Evolutionary conservation across 352 stramenopile species (phyloP), one percentile per base, ranked within the genome.

Genomic region (Globisporangium alternatum): DNA sequence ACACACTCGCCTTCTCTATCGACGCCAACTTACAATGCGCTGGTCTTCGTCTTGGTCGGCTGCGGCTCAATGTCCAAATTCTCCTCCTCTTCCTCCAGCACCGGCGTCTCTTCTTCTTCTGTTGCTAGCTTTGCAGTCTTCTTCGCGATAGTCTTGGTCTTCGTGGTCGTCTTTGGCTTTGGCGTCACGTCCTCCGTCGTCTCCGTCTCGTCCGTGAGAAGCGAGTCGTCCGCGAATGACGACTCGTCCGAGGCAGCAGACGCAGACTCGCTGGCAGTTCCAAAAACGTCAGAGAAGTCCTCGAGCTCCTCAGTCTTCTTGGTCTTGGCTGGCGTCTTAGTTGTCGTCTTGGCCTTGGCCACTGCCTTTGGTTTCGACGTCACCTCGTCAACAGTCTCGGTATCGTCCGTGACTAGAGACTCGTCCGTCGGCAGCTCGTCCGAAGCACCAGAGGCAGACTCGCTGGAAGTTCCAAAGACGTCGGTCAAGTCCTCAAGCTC

Each of bases 1-100:
- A 45, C 39, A 45, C 39, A n/a, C 39, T 8, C 2, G 39, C 13
- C 5, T n/a, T 6, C 6, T 3, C 39, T 45, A n/a, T 21, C 13
- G 39, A 45, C 13, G 6, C 39, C 17, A n/a, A 10, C 39, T 45
- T 44, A 57, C 51, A 44, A 44, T 31, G 28, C 30, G 51, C 30
- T 54, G 22, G 48, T 12, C 48, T 57, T n/a, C n/a, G n/a, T 57
- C 30, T 25, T 41, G 30, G 30, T 12, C 51, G 51, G 51, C 51
- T 43, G 19, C n/a, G 51, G 30, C 30, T 57, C 51, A 17, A 57
- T 57, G 2, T 57, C 51, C 7, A 57, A 31, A 8, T 57, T 30
- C 30, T 57, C 51, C 2, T 57, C 51, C 17, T 51, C 44, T 0
- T 44, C 28, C 28, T 56, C 51, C 7, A 56, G 51, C 28, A 39